phyloP scores from a whole-genome alignment of 805 yeast genomes.

The Wickerhamomyces bovis region DNA sequence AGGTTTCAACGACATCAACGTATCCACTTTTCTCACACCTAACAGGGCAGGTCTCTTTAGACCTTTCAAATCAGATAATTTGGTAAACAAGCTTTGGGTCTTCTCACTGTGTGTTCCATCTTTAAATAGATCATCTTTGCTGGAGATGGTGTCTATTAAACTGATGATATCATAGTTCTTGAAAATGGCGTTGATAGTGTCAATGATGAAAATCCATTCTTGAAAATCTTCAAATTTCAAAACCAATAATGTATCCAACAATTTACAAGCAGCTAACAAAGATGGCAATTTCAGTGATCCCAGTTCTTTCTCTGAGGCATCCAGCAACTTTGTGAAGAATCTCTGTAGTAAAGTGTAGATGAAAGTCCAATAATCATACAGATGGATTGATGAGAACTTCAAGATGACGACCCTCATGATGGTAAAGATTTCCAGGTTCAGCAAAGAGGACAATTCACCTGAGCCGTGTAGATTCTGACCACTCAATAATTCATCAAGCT shows the following conservation, averaged over 20 bases:
- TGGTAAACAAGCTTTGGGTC: slow-evolving; percentile 12
- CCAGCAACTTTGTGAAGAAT: slow-evolving; percentile 36
- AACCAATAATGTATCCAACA: slow-evolving; percentile 68
- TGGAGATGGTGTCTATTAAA: slow-evolving; percentile 21
- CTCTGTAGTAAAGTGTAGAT: slow-evolving; percentile 56
- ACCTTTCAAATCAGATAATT: slow-evolving; percentile 15
- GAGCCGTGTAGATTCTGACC: slow-evolving; percentile 16
- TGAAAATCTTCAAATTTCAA: slow-evolving; percentile 73
- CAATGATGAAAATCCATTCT: slow-evolving; percentile 84
- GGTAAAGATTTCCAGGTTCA: slow-evolving; percentile 39
- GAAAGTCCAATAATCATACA: slow-evolving; percentile 64
- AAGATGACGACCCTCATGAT: slow-evolving; percentile 62
- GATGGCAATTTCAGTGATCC: slow-evolving; percentile 33
- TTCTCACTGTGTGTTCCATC: slow-evolving; percentile 22
- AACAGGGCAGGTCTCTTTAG: slow-evolving; percentile 30
- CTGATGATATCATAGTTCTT: slow-evolving; percentile 27
- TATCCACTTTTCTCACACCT: slow-evolving; percentile 35
- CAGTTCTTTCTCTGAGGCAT: slow-evolving; percentile 22
- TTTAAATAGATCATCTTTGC: slow-evolving; percentile 10
- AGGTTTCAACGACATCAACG: slow-evolving; percentile 44
- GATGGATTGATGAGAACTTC: slow-evolving; percentile 55
- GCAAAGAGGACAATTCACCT: slow-evolving; percentile 26
- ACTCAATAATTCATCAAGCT: slow-evolving; percentile 35
- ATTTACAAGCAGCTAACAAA: slow-evolving; percentile 60
- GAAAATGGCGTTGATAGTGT: slow-evolving; percentile 53